These are phyloP conservation scores for Cyclostephanos tholiformis DNA, from an alignment of 108 stramenopile species.

Conservation along the genomic window DNA sequence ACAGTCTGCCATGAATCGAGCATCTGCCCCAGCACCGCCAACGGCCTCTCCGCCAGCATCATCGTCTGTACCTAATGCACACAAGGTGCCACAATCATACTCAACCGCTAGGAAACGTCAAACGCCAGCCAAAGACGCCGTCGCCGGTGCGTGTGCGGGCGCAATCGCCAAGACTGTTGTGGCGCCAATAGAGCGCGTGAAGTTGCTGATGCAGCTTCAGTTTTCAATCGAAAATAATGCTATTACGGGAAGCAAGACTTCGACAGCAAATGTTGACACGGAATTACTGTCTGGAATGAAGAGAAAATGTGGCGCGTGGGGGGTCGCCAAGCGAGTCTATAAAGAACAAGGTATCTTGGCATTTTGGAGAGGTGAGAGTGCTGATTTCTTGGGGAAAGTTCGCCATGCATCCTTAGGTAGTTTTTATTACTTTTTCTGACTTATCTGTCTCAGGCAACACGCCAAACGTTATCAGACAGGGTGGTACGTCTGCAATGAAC, in stretches of 20 bases:
- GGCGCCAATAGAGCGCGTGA: conserved; percentile 98
- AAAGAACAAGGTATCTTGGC: conserved; percentile 58
- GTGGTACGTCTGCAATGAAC: conserved; percentile 80
- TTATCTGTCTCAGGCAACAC: conserved; percentile 62
- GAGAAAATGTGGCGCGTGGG: conserved; percentile 50
- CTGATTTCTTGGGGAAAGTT: background rate
- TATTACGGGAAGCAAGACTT: background rate
- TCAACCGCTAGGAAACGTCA: conserved; percentile 16
- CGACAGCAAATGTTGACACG: background rate
- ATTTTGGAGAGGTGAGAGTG: conserved; percentile 73
- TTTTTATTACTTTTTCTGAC: conserved; percentile 1
- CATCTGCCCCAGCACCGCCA: background rate
- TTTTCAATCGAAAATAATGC: conserved; percentile 38
- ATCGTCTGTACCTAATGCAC: conserved; percentile 11
- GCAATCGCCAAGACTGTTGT: conserved; percentile 86
- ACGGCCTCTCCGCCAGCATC: background rate
- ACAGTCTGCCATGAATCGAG: background rate
- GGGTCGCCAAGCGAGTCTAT: conserved; percentile 63
- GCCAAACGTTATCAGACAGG: conserved; percentile 77
- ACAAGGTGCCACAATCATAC: background rate
- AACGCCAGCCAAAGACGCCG: conserved; percentile 59
- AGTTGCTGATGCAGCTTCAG: conserved; percentile 92
- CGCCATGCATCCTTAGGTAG: background rate
- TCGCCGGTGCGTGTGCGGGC: conserved; percentile 82
- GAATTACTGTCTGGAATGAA: background rate